Base-by-base conservation (phyloP, 2,329 filamentous ascomycete species). In the Colletotrichum abscissum region DNA sequence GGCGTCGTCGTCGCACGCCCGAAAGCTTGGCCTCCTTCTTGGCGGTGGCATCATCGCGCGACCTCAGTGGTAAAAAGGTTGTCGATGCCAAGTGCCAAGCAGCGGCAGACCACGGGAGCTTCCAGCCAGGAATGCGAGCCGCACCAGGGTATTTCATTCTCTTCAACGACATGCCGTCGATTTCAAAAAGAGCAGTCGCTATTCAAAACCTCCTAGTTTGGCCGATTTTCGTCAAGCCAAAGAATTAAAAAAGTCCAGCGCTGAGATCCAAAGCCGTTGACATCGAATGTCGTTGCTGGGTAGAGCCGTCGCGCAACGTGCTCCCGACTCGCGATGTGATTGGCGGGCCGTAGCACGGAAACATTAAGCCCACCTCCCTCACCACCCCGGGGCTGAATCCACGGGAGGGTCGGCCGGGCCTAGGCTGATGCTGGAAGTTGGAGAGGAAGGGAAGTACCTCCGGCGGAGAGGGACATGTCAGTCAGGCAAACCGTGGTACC, bases 81-180 rank as follows among this genome's bases (percentile, higher is more conserved):
- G 24, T 49, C 60, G 46, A 52, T 73, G 71, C 71, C 67, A 73
- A 73, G 71, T 63, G 71, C 71, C 71, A 71, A 73, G 71, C 57
- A 66, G 67, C 70, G 42, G 42, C 42, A 49, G 42, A 49, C 42
- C 42, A 49, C 42, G 62, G 71, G 60, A 73, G 49, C 38, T 60
- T 56, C 26, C 49, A 66, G 22, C 67, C 54, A 56, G 62, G 67
- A 22, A 19, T 19, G 24, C 57, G 56, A 73, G 67, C 71, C 71
- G 71, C 71, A 70, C 60, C 35, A 52, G 46, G 67, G 28, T 63
- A 22, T 9, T 28, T 24, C 58, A 19, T 9, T 28, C 30, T 42
- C 28, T 11, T 54, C 56, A 57, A 73, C 67, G 28, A 66, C 67
- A 69, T 33, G 4, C 49, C 54, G 49, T 65, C 30, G 19, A 5